A percentile compares a stretch with the other conserved stretches of the same genome.
phyloP scores from a whole-genome alignment of 2,329 filamentous ascomycete genomes.

The Pseudocercospora eumusae region DNA sequence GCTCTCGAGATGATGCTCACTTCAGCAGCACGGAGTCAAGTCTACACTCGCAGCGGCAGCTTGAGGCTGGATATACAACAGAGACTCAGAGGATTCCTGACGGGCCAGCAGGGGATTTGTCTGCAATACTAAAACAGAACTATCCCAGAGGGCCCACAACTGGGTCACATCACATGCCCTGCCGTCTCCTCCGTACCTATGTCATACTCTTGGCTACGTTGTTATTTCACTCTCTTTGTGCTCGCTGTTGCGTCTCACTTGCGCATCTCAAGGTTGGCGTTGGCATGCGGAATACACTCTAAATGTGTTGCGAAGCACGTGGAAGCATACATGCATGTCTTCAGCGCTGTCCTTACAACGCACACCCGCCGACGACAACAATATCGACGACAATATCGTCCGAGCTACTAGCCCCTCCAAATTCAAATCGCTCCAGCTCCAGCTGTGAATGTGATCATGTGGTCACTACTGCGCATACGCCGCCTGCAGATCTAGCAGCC shows the following conservation, averaged over 20 bases:
- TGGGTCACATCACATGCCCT: conserved; percentile 5
- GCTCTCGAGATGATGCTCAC: not conserved
- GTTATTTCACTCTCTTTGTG: conserved; percentile 2
- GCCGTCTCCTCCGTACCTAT: too few relatives aligned
- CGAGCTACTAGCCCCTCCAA: conserved; percentile 7
- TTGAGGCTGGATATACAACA: conserved; percentile 1
- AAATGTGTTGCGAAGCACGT: conserved; percentile 4
- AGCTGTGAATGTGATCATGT: too few relatives aligned
- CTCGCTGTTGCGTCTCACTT: conserved; percentile 1
- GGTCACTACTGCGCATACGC: conserved; percentile 10
- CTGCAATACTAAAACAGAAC: not conserved
- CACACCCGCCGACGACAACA: not conserved
- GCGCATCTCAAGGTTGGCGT: conserved; percentile 1
- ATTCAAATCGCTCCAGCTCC: conserved; percentile 7
- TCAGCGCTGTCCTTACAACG: not conserved
- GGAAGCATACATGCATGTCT: not conserved
- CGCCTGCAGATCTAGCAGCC: conserved; percentile 12
- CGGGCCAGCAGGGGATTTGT: not conserved
- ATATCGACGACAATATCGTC: conserved; percentile 1
- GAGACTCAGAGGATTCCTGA: not conserved
- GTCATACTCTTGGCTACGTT: conserved; percentile 9
- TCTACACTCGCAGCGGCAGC: conserved; percentile 2
- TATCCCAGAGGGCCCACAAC: not conserved
- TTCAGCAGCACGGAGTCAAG: conserved; percentile 9
- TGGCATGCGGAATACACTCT: conserved; percentile 5